Base-by-base conservation (phyloP, 345 rosid species). In the Syzygium jambos region DNA sequence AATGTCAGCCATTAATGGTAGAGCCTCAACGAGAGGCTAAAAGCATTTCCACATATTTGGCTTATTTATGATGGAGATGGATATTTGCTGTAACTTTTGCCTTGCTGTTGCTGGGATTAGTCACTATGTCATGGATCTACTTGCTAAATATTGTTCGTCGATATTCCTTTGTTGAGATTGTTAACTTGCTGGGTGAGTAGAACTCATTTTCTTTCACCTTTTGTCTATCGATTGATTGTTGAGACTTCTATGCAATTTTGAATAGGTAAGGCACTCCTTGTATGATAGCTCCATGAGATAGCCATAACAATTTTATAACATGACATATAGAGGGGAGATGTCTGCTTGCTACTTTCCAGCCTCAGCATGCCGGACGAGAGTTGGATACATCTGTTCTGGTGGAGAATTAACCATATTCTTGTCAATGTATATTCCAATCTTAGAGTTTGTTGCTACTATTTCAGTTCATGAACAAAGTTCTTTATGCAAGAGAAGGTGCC, bases 401-500 rank as follows among this genome's bases (percentile, higher is more conserved):
- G 80, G 80, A 68, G 80, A 7, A 14, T 29, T 86, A 29, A 83
- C 27, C 77, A n/a, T 85, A 1, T 29, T 52, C 61, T 51, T 29
- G 43, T 16, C 65, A 84, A 52, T 84, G 63, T 16, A 21, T 51
- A 52, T 43, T 84, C 43, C 22, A 9, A 73, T 34, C 80, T 34
- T 34, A 73, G 13, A 73, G 80, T 21, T 73, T 11, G 23, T 73
- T 73, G 80, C 80, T 34, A 73, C 84, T 65, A 88, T 29, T 93
- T 92, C 93, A 96, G 97, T 95, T 96, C 88, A 94, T 96, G 98
- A 96, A 96, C 82, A 95, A 96, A 90, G 96, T 96, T 84, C 96
- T 94, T 77, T 96, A 96, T 85, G 98, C 98, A 57, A 94, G 95
- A 90, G 98, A 95, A 91, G 98, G 98, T 87, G 98, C 98, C 73